Evolutionary conservation across 768 basidiomycete species (phyloP), one percentile per base, ranked within the genome.

Genomic region (Lactifluus hygrophoroides): DNA sequence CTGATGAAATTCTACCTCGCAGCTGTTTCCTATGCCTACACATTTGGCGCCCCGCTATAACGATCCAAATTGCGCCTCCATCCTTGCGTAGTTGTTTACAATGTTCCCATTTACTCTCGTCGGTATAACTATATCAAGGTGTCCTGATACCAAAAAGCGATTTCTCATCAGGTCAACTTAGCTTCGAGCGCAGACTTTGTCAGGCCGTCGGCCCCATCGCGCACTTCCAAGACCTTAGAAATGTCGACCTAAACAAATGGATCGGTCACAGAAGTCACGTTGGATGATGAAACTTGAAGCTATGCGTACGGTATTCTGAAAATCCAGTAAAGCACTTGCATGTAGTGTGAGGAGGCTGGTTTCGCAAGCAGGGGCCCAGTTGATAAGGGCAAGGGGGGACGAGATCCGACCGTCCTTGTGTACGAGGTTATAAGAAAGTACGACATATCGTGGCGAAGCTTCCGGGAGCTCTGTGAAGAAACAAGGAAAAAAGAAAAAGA

Each of bases 301-400:
- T 19, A 17, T 28, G 56, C 28, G 50, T 37, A 89, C 93, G 54
- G 83, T 82, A 43, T 74, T 77, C 69, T 94, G 88, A 72, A 96
- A 94, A 63, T 85, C 80, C 51, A 90, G 67, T 42, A 89, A 74
- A 35, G 85, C 86, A 62, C 88, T 91, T 3, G 92, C 92, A 65
- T 96, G 89, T 5, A 95, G 76, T 5, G 91, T 74, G 67, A 79
- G 70, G 64, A 90, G 74, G 27, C 82, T 79, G 30, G 80, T 91
- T 69, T 94, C 91, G 65, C 84, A 85, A 8, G 84, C 77, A 17
- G 92, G 94, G 25, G 82, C 80, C 93, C 93, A 96, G 74, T 94
- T 94, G 70, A 96, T 74, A 47, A 95, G 76, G 13, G 90, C 83
- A 11, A 96, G 75, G 2, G 93, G 93, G 65, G 85, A 90, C 1